Percentiles rank a stretch among this genome's conserved stretches.
phyloP scores from a whole-genome alignment of 306 rosid species.

The Potentilla sterilis region DNA sequence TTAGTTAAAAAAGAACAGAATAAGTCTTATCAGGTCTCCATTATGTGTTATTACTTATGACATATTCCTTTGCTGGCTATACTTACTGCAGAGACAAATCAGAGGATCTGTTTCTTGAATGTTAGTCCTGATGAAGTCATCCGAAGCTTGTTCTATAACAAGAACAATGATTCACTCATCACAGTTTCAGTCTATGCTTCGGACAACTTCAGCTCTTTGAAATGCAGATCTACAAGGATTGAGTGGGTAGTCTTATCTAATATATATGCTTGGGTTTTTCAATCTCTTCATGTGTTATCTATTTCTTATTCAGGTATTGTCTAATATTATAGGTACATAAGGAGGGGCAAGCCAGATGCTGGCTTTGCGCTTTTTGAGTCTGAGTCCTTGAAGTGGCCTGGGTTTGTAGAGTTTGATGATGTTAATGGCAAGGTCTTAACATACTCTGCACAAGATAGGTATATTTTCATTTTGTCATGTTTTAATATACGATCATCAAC shows the following conservation, averaged over 20 bases:
- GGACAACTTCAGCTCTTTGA: conserved; percentile 79
- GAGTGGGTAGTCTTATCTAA: conserved; percentile 47
- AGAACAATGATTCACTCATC: conserved; percentile 79
- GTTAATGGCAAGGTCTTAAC: conserved; percentile 84
- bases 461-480: conserved; percentile 10
- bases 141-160: conserved; percentile 76
- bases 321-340: conserved; percentile 50
- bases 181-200: conserved; percentile 84
- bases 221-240: conserved; percentile 81
- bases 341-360: conserved; percentile 70
- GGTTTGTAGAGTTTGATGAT: conserved; percentile 88
- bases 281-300: conserved; percentile 8
- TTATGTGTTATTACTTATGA: not conserved
- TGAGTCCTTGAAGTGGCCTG: conserved; percentile 84
- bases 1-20: not conserved
- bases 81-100: conserved; percentile 59
- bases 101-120: conserved; percentile 72
- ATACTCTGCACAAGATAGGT: conserved; percentile 82
- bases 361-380: conserved; percentile 79
- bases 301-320: conserved; percentile 10
- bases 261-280: not conserved
- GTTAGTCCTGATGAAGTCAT: conserved; percentile 77
- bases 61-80: conserved; percentile 1
- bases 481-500: not conserved
- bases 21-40: not conserved